Evolutionary conservation across 2,329 filamentous ascomycete genomes (phyloP), one percentile per base, ranked within the genome.

Genomic region (Phyllosticta citriasiana): DNA sequence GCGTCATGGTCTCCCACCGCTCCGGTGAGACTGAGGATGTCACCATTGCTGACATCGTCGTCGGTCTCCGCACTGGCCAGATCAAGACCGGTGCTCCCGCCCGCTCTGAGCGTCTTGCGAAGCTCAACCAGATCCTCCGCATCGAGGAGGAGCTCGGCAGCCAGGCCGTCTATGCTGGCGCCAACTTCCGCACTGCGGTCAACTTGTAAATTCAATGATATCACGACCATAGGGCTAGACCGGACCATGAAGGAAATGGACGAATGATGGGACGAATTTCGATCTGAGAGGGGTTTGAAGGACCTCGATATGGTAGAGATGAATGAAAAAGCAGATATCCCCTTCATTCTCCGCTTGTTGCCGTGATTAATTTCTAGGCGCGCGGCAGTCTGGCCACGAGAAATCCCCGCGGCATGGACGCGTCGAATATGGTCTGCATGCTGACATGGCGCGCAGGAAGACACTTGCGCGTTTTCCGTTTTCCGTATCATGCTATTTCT

Each of bases 11-110:
- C 67, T 97, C 94, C 68, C 94, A 99, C 85, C 88, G 94, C 72
- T 99, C 94, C 65, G 94, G 94, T 77, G 94, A 99, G 88, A 99
- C 94, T 64, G 94, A 97, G 82, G 94, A 99, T 82, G 94, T 99
- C 71, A 99, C 94, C 79, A 99, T 99, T 77, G 88, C 94, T 70
- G 94, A 99, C 76, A 94, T 99, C 70, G 91, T 92, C 67, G 94
- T 99, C 70, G 94, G 94, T 82, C 89, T 99, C 74, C 90, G 94
- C 72, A 82, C 92, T 72, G 94, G 94, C 69, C 91, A 99, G 85
- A 97, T 99, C 86, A 97, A 97, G 90, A 96, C 92, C 67, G 92
- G 92, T 85, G 93, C 93, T 66, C 94, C 94, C 70, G 89, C 88
- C 76, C 88, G 94, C 74, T 97, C 93, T 70, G 94, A 99, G 86